A percentile compares a stretch with the other conserved stretches of the same genome.
Evolutionary conservation across 73 alveolate genomes (phyloP).

Genomic region (Effrenium voratum): DNA sequence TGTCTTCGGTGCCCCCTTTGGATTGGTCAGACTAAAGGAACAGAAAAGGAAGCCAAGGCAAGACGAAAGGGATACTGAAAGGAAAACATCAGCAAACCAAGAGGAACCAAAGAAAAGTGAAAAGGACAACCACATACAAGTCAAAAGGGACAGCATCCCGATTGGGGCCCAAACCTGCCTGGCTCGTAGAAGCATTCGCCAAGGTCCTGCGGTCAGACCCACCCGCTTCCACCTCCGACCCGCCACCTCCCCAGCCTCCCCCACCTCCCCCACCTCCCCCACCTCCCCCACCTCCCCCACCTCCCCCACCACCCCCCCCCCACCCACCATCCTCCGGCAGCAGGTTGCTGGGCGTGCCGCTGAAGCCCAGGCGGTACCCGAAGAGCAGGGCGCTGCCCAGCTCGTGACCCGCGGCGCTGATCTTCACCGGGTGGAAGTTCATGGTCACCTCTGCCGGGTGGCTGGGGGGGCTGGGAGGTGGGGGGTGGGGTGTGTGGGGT

Average conservation of each 20-base stretch:
- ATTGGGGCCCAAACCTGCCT: background rate
- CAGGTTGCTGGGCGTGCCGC: conserved; percentile 62
- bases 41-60: no score
- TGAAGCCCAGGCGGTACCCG: conserved; percentile 55
- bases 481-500: no score
- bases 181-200: conserved; percentile 63
- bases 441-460: conserved; percentile 10
- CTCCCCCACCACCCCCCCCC: background rate
- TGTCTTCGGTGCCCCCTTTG: no score
- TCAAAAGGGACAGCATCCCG: no score
- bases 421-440: conserved; percentile 54
- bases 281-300: background rate
- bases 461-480: no score
- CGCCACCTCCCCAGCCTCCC: background rate
- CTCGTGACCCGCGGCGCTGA: conserved; percentile 44
- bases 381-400: conserved; percentile 35
- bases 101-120: no score
- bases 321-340: conserved; percentile 25
- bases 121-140: no score
- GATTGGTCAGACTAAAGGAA: no score
- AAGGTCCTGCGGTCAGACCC: background rate
- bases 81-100: no score
- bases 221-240: background rate
- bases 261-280: background rate
- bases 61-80: no score